Conservation (phyloP, 1,284 basidiomycete genomes). For the Trichosporon sp. region DNA sequence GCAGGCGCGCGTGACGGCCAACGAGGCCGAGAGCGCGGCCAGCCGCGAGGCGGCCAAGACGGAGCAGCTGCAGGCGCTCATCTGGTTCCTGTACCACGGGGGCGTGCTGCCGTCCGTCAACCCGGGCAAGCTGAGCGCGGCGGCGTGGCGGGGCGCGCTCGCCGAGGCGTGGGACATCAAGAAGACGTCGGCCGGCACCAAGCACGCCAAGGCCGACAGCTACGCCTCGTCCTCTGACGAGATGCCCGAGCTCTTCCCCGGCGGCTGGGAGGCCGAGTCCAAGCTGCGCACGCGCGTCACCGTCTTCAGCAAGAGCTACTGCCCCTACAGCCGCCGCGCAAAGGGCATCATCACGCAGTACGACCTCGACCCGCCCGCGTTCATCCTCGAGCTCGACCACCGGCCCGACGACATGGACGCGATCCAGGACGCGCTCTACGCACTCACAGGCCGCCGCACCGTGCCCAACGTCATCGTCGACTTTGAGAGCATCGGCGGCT, state of each 20-base stretch:
- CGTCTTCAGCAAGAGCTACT: slow-evolving; percentile 45
- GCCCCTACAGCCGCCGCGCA: slow-evolving; percentile 47
- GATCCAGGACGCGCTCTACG: slow-evolving; percentile 41
- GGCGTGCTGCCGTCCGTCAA: slow-evolving; percentile 32
- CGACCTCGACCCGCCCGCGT: slow-evolving; percentile 36
- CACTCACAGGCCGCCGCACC: slow-evolving; percentile 45
- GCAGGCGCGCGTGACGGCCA: slow-evolving; percentile 34
- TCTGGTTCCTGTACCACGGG: slow-evolving; percentile 43
- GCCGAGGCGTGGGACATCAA: slow-evolving; percentile 17
- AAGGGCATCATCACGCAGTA: slow-evolving; percentile 43
- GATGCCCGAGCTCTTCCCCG: slow-evolving; percentile 24
- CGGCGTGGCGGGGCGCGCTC: slow-evolving; percentile 21
- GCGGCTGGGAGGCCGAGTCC: slow-evolving; percentile 38
- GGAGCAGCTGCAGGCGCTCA: slow-evolving; percentile 31
- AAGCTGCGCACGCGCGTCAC: slow-evolving; percentile 34
- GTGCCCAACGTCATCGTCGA: slow-evolving; percentile 50
- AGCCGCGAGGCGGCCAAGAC: neutral
- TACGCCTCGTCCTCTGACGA: neutral
- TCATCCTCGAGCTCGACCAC: slow-evolving; percentile 48
- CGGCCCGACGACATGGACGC: slow-evolving; percentile 37
- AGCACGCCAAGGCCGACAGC: neutral
- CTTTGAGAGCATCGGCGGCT: slow-evolving; percentile 45
- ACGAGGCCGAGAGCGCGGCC: slow-evolving; percentile 25
- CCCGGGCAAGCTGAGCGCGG: slow-evolving; percentile 28
- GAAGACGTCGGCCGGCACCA: neutral